Conservation (phyloP, 2,329 filamentous ascomycete species). For the Trichoderma sp. region DNA sequence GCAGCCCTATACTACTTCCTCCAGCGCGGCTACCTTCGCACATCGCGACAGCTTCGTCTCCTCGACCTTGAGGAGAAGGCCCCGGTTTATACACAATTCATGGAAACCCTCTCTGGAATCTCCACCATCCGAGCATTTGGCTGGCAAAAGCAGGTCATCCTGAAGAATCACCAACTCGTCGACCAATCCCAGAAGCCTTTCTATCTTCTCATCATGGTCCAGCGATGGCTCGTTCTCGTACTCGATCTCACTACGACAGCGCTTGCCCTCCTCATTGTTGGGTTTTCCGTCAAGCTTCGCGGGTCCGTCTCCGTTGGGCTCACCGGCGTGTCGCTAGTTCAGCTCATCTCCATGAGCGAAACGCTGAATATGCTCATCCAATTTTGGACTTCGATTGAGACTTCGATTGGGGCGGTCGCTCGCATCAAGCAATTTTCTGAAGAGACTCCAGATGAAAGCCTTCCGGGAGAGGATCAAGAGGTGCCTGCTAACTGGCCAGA, state of each 20-base stretch:
- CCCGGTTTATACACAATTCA: constrained; percentile 39
- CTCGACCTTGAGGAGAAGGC: constrained; percentile 42
- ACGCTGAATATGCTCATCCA: constrained; percentile 36
- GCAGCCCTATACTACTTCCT: constrained; percentile 42
- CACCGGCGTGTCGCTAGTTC: constrained; percentile 34
- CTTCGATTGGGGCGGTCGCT: constrained; percentile 35
- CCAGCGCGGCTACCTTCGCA: constrained; percentile 40
- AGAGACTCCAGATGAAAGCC: constrained; percentile 30
- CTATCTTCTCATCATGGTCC: constrained; percentile 55
- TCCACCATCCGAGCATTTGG: constrained; percentile 53
- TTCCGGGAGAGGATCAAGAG: constrained; percentile 20
- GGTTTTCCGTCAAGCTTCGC: constrained; percentile 40
- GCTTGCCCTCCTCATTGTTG: constrained; percentile 46
- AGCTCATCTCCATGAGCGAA: constrained; percentile 33
- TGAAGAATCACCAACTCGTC: constrained; percentile 46
- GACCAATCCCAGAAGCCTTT: constrained; percentile 55
- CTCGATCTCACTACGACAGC: constrained; percentile 48
- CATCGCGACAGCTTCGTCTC: constrained; percentile 41
- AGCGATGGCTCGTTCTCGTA: constrained; percentile 54
- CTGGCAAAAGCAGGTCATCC: constrained; percentile 40
- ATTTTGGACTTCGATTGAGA: constrained; percentile 39
- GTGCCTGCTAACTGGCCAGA: constrained; percentile 32
- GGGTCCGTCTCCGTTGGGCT: constrained; percentile 30
- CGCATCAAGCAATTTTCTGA: constrained; percentile 35
- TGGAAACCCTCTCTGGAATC: constrained; percentile 47